These are phyloP conservation scores for Ilyonectria mors-panacis DNA, from an alignment of 2,329 filamentous ascomycete genomes.

Conservation along the genomic window DNA sequence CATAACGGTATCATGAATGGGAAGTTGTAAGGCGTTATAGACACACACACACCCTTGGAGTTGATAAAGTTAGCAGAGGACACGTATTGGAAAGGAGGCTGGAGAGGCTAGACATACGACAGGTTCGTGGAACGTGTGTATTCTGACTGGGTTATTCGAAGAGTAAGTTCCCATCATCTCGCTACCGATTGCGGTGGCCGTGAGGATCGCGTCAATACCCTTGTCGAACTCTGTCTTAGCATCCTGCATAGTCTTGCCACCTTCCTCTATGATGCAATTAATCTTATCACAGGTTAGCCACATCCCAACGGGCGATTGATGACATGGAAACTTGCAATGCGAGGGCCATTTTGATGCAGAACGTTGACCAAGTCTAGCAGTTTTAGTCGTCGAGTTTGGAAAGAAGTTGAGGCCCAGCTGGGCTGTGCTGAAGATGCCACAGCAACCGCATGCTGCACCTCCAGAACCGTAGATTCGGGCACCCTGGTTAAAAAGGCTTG, in stretches of 20 bases:
- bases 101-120: conserved; percentile 8
- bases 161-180: conserved; percentile 30
- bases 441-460: conserved; percentile 34
- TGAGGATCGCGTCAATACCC: conserved; percentile 39
- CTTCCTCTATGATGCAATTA: conserved; percentile 29
- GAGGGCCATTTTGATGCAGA: conserved; percentile 18
- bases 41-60: conserved; percentile 26
- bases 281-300: neutral
- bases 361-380: conserved; percentile 21
- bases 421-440: conserved; percentile 29
- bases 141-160: conserved; percentile 17
- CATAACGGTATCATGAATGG: conserved; percentile 41
- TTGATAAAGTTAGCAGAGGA: neutral
- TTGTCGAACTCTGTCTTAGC: conserved; percentile 41
- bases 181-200: conserved; percentile 31
- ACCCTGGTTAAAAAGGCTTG: conserved; percentile 41
- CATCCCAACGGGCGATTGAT: neutral
- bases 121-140: conserved; percentile 34
- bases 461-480: conserved; percentile 40
- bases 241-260: conserved; percentile 42
- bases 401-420: conserved; percentile 18
- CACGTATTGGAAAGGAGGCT: neutral
- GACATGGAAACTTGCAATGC: conserved; percentile 23
- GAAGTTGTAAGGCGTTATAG: conserved; percentile 35
- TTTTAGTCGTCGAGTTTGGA: conserved; percentile 6